Evolutionary conservation across 2,329 filamentous ascomycete genomes (phyloP), one percentile per base, ranked within the genome.

Genomic region (Penicillium brasilianum): DNA sequence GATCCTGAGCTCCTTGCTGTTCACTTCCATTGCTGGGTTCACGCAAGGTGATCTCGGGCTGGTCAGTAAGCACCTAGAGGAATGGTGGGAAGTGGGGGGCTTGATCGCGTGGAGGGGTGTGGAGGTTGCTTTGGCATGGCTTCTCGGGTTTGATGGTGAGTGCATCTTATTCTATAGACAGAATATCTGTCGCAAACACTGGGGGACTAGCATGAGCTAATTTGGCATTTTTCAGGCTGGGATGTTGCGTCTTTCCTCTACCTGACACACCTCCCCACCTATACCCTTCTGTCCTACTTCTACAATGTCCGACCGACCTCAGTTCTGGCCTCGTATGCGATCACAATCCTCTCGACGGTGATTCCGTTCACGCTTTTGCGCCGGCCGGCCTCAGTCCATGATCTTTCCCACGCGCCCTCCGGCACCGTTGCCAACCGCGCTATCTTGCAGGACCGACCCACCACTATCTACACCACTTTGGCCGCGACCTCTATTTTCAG

Each of bases 281-380:
- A 90, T 64, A 91, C 90, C 72, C 87, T 97, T 46, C 82, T 96
- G 30, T 83, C 83, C 32, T 87, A 87, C 55, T 97, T 96, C 81
- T 97, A 96, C 83, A 78, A 82, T 37, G 83, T 96, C 67, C 84
- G 85, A 28, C 80, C 85, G 28, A 76, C 81, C 56, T 89, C 90
- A 0, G 83, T 88, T 20, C 71, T 87, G 32, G 80, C 85, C 41
- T 87, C 87, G 37, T 83, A 92, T 54, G 75, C 79, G 36, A 89
- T 94, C 69, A 90, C 93, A 69, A 80, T 90, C 55, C 69, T 88
- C 61, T 87, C 91, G 2, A 86, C 87, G 44, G 88, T 88, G 44
- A 72, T 91, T 30, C 92, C 93, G 1, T 94, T 96, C 77, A 83
- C 85, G 61, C 83, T 95, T 46, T 81, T 96, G 57, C 90, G 92